Conservation (phyloP, 306 rosid genomes). For the Oemleria cerasiformis region DNA sequence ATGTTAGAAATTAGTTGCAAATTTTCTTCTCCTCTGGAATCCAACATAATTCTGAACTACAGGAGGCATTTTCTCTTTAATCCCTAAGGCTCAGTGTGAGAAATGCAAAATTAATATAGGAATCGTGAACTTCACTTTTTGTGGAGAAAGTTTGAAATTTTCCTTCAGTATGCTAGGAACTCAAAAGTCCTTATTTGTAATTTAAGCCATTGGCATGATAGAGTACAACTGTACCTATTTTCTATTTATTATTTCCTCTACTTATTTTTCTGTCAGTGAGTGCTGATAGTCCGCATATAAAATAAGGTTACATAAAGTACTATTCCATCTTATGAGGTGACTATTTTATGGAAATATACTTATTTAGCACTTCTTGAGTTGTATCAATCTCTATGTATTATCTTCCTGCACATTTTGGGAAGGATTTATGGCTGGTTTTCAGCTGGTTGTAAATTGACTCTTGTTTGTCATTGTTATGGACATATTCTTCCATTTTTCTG, state of each 20-base stretch:
- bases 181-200: not conserved
- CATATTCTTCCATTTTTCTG: constrained; percentile 1
- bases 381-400: too few relatives aligned
- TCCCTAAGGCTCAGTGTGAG: not conserved
- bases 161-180: not conserved
- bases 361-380: too few relatives aligned
- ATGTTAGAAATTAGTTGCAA: not conserved
- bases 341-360: too few relatives aligned
- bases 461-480: not conserved
- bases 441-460: not conserved
- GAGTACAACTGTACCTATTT: not conserved
- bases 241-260: not conserved
- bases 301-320: too few relatives aligned
- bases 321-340: too few relatives aligned
- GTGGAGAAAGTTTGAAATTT: not conserved
- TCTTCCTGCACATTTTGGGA: too few relatives aligned
- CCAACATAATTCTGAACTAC: not conserved
- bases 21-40: not conserved
- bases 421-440: too few relatives aligned
- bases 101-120: not conserved
- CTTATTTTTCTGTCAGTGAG: too few relatives aligned
- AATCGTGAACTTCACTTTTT: not conserved
- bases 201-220: not conserved
- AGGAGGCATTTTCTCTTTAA: not conserved
- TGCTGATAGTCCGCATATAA: too few relatives aligned